These are phyloP conservation scores for Anthracocystis panici-leucophaei DNA, from an alignment of 1,284 basidiomycete genomes.

Conservation along the genomic window DNA sequence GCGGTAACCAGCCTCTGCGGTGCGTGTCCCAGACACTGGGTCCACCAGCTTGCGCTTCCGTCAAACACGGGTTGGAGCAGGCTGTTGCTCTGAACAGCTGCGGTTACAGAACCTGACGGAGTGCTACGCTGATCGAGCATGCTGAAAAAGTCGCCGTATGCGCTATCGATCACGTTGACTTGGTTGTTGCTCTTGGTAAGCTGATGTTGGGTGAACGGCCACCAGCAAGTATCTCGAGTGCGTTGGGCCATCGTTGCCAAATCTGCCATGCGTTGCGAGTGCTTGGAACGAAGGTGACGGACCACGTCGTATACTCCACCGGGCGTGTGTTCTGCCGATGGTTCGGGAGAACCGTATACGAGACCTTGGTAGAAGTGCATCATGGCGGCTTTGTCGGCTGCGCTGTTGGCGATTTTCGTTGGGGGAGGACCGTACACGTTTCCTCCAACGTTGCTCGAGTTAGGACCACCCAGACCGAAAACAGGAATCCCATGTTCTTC, in stretches of 20 bases:
- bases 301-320: constrained; percentile 74
- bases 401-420: constrained; percentile 71
- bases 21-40: constrained; percentile 89
- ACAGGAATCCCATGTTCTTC: constrained; percentile 75
- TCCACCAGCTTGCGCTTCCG: constrained; percentile 98
- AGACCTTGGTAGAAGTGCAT: constrained; percentile 78
- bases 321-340: constrained; percentile 12
- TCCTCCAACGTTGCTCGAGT: neutral
- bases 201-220: constrained; percentile 95
- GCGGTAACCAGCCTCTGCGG: constrained; percentile 83
- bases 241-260: constrained; percentile 83
- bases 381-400: constrained; percentile 75
- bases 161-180: constrained; percentile 83
- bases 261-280: constrained; percentile 77
- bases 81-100: constrained; percentile 13
- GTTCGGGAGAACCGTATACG: constrained; percentile 49
- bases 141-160: constrained; percentile 83
- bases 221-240: constrained; percentile 87
- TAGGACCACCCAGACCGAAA: constrained; percentile 58
- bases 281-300: constrained; percentile 77
- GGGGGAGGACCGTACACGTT: constrained; percentile 56
- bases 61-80: constrained; percentile 83
- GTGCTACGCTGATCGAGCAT: constrained; percentile 61
- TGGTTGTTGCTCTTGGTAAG: constrained; percentile 51
- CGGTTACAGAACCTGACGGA: neutral